phyloP scores from a whole-genome alignment of 2,329 filamentous ascomycete species.

The Colletotrichum liaoningense region DNA sequence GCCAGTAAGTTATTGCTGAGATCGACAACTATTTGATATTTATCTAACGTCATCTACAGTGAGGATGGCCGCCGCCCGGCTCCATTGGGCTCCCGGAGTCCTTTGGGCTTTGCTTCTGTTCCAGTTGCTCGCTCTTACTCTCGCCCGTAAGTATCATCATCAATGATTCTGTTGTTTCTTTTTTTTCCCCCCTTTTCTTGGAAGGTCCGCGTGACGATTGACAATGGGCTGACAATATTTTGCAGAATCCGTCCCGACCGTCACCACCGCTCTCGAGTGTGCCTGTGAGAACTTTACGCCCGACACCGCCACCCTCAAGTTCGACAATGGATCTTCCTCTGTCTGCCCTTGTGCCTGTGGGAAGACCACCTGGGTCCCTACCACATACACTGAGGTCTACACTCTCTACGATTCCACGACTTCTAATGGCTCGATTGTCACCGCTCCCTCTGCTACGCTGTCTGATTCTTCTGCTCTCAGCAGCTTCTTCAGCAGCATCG shows the following conservation, averaged over 20 bases:
- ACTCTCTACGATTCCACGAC: slow-evolving; percentile 3
- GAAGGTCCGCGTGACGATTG: accelerated
- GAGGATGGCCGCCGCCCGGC: not conserved
- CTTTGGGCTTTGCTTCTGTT: not conserved
- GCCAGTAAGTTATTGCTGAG: not conserved
- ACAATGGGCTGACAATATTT: not conserved
- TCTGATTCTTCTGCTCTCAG: not conserved
- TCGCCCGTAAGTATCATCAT: not conserved
- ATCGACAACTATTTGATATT: not conserved
- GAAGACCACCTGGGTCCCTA: not conserved
- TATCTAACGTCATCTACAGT: not conserved
- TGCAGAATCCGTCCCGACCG: not conserved
- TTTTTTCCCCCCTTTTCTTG: accelerated
- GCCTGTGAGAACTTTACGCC: not conserved
- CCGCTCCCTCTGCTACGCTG: not conserved
- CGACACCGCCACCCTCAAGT: not conserved
- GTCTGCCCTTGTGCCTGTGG: not conserved
- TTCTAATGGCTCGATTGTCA: not conserved
- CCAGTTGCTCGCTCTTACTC: not conserved
- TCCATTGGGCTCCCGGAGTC: not conserved
- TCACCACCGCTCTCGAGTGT: not conserved
- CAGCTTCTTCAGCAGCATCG: not conserved
- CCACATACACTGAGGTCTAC: slow-evolving; percentile 7
- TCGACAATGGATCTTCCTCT: not conserved
- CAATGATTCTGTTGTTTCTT: no score